phyloP scores from a whole-genome alignment of 371 early-diverging fungal genomes.

The Actinomucor elegans region DNA sequence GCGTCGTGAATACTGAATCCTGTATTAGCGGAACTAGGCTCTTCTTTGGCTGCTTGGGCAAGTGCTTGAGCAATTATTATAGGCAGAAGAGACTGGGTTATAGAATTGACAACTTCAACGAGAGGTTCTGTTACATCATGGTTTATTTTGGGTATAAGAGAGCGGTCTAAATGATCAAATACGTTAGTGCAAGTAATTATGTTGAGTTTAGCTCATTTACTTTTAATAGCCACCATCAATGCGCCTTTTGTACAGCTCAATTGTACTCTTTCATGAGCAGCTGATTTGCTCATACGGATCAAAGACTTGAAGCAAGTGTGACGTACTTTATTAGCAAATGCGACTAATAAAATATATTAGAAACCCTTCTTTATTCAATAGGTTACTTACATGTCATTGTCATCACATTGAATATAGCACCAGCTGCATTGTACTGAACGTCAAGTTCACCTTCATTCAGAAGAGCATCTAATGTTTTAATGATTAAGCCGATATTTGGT shows the following conservation, averaged over 20 bases:
- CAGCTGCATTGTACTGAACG: conserved; percentile 48
- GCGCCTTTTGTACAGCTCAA: conserved; percentile 40
- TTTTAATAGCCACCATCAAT: conserved; percentile 38
- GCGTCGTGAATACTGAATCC: neutral
- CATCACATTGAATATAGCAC: conserved; percentile 48
- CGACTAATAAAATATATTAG: conserved; percentile 13
- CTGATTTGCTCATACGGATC: conserved; percentile 20
- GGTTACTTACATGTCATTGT: conserved; percentile 36
- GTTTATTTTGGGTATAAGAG: conserved; percentile 28
- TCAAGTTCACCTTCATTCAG: conserved; percentile 37
- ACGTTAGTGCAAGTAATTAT: neutral
- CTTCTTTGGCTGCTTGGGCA: neutral
- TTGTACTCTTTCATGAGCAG: conserved; percentile 41
- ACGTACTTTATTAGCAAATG: conserved; percentile 34
- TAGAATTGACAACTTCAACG: conserved; percentile 28
- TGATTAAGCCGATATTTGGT: conserved; percentile 19
- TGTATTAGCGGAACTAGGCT: neutral
- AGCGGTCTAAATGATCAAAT: conserved; percentile 16
- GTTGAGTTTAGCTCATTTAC: conserved; percentile 10
- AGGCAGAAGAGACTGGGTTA: conserved; percentile 21
- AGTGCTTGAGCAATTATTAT: conserved; percentile 39
- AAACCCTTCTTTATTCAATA: neutral
- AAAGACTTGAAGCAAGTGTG: conserved; percentile 38
- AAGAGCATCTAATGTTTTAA: conserved; percentile 31
- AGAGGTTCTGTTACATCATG: conserved; percentile 40